A percentile compares a stretch with the other conserved stretches of the same genome.
Conservation (phyloP, 352 stramenopile species). For the Peronospora tabacina region DNA sequence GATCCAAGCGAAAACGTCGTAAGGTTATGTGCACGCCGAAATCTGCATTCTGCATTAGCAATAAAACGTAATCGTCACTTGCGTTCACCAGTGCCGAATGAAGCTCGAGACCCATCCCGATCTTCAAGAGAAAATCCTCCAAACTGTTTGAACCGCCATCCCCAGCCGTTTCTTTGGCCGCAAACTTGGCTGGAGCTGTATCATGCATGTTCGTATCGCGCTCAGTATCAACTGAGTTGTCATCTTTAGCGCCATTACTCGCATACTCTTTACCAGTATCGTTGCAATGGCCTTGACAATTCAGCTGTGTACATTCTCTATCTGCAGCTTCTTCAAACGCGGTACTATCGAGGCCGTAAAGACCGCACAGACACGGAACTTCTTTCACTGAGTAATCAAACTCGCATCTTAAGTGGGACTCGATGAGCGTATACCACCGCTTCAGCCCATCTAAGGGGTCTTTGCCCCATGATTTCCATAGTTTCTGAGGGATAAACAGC, state of each 20-base stretch:
- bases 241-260: constrained; percentile 3
- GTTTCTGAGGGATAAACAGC: constrained; percentile 67
- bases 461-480: constrained; percentile 60
- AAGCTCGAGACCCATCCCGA: constrained; percentile 44
- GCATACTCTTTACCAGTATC: constrained; percentile 3
- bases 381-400: constrained; percentile 77
- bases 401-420: constrained; percentile 71
- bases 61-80: constrained; percentile 70
- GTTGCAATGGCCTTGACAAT: constrained; percentile 3
- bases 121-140: constrained; percentile 31
- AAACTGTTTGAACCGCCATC: constrained; percentile 20
- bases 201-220: neutral
- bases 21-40: constrained; percentile 40
- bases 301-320: constrained; percentile 7
- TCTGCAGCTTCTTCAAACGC: constrained; percentile 30
- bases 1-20: constrained; percentile 62
- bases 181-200: neutral
- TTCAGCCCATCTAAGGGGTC: constrained; percentile 64
- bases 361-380: constrained; percentile 56
- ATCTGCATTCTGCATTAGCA: constrained; percentile 55
- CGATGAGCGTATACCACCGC: constrained; percentile 73
- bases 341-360: constrained; percentile 59
- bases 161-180: neutral
- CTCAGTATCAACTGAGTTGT: constrained; percentile 1
- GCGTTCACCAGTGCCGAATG: constrained; percentile 37